Conservation (phyloP, 2,329 filamentous ascomycete genomes). For the Teratosphaeria epicoccoides region DNA sequence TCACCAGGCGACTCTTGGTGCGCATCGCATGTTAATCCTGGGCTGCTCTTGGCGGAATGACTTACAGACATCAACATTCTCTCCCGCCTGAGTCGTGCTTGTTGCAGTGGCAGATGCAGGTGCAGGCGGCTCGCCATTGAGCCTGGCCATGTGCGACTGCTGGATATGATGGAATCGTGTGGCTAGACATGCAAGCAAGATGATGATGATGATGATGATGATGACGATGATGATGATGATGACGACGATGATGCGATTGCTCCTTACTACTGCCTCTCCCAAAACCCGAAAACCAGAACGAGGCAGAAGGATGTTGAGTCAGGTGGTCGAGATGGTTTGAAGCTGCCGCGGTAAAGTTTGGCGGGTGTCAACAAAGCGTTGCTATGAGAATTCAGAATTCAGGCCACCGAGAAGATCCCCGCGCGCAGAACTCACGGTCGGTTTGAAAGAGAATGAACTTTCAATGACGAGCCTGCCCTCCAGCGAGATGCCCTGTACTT, state of each 20-base stretch:
- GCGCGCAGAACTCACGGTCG: background rate
- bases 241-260: too few relatives aligned
- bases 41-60: conserved; percentile 18
- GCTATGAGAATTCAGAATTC: background rate
- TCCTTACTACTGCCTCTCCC: background rate
- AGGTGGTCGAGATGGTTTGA: background rate
- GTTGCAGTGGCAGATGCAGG: conserved; percentile 39
- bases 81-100: conserved; percentile 27
- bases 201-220: too few relatives aligned
- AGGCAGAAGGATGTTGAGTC: background rate
- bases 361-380: background rate
- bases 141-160: conserved; percentile 54
- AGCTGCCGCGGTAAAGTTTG: conserved; percentile 1
- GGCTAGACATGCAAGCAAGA: conserved; percentile 1
- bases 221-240: too few relatives aligned
- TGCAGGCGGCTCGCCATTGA: conserved; percentile 44
- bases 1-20: conserved; percentile 19
- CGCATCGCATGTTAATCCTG: conserved; percentile 20
- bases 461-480: too few relatives aligned
- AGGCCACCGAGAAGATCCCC: background rate
- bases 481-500: background rate
- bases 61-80: conserved; percentile 62
- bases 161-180: background rate
- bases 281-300: too few relatives aligned
- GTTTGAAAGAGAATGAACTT: too few relatives aligned